A percentile compares a stretch with the other conserved stretches of the same genome.
Conservation (phyloP, 2,329 filamentous ascomycete species). For the Remersonia thermophila region DNA sequence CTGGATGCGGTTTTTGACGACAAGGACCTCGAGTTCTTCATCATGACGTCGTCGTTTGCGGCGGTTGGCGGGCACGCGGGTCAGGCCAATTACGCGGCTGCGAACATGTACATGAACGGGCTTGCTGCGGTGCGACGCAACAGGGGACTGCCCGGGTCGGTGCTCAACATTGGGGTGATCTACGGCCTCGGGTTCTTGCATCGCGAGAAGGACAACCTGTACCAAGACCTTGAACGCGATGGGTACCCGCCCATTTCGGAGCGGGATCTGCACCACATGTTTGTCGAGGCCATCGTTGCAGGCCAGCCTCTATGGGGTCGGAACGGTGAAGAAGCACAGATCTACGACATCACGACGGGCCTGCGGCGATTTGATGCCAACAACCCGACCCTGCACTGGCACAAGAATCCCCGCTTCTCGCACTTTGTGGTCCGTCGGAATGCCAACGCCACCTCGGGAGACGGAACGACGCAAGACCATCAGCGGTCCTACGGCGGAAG, state of each 20-base stretch:
- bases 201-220: slow-evolving; percentile 28
- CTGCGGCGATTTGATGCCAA: slow-evolving; percentile 26
- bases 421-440: slow-evolving; percentile 20
- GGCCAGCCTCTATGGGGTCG: too few species aligned
- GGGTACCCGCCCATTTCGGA: slow-evolving; percentile 38
- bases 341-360: slow-evolving; percentile 29
- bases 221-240: slow-evolving; percentile 29
- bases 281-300: slow-evolving; percentile 36
- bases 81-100: slow-evolving; percentile 33
- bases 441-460: background rate
- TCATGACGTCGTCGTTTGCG: slow-evolving; percentile 35
- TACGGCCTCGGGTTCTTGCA: slow-evolving; percentile 33
- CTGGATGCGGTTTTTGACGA: slow-evolving; percentile 26
- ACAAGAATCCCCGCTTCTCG: slow-evolving; percentile 30
- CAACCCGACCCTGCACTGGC: slow-evolving; percentile 27
- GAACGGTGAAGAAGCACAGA: slow-evolving; percentile 1
- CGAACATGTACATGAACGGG: slow-evolving; percentile 37
- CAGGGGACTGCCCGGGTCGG: slow-evolving; percentile 25
- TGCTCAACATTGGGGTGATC: slow-evolving; percentile 34
- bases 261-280: slow-evolving; percentile 37
- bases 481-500: background rate
- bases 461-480: background rate
- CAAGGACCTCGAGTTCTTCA: slow-evolving; percentile 30
- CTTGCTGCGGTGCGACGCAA: slow-evolving; percentile 26
- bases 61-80: slow-evolving; percentile 32